These are phyloP conservation scores for Ampelomyces quisqualis DNA, from an alignment of 2,329 filamentous ascomycete species.

Conservation along the genomic window DNA sequence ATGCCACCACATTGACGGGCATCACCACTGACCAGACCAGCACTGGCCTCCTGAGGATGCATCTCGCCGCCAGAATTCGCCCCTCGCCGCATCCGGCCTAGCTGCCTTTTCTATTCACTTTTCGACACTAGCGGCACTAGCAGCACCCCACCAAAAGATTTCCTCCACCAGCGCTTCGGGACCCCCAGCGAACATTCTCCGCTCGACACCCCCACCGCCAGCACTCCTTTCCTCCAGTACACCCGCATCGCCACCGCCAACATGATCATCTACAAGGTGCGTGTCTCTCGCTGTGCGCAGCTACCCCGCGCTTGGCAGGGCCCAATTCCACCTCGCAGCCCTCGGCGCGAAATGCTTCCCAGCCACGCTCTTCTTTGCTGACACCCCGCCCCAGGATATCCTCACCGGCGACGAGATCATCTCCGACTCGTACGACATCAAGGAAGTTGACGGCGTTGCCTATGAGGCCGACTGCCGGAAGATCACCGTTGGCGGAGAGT, in stretches of 20 bases:
- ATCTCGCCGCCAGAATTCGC: slow-evolving; percentile 1
- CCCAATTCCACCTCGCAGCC: slow-evolving; percentile 11
- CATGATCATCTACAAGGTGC: slow-evolving; percentile 62
- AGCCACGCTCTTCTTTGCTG: slow-evolving; percentile 5
- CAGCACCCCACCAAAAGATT: slow-evolving; percentile 2
- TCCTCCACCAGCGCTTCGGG: slow-evolving; percentile 10
- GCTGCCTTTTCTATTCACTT: slow-evolving; percentile 17
- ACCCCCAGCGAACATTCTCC: slow-evolving; percentile 16
- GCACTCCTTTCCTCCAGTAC: slow-evolving; percentile 13
- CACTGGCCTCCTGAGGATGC: background rate
- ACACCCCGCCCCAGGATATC: slow-evolving; percentile 66
- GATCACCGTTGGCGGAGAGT: slow-evolving; percentile 75
- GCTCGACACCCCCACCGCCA: slow-evolving; percentile 11
- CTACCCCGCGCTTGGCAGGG: slow-evolving; percentile 35
- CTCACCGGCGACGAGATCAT: slow-evolving; percentile 91
- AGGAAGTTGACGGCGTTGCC: slow-evolving; percentile 73
- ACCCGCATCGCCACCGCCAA: slow-evolving; percentile 31
- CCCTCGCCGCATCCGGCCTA: background rate
- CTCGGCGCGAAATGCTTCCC: background rate
- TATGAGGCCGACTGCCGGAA: slow-evolving; percentile 93
- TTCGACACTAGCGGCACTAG: slow-evolving; percentile 30
- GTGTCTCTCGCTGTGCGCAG: slow-evolving; percentile 23
- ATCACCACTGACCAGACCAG: background rate
- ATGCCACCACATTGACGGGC: slow-evolving; percentile 18
- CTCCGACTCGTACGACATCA: slow-evolving; percentile 89